A percentile compares a stretch with the other conserved stretches of the same genome.
These are phyloP conservation scores for Torulaspora indica DNA, from an alignment of 805 yeast species.

Conservation along the genomic window DNA sequence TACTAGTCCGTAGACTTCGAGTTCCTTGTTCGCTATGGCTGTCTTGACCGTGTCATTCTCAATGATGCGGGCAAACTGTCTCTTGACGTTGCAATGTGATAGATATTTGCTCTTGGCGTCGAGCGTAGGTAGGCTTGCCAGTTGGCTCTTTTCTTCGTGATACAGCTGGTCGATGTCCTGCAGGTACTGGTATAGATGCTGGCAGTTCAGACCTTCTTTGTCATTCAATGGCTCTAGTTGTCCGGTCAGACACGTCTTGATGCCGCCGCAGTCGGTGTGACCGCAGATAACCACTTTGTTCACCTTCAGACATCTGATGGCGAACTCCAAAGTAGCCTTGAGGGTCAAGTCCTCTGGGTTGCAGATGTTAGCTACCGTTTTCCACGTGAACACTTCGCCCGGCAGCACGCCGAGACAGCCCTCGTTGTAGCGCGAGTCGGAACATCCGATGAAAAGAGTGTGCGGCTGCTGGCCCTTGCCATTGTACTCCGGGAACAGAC, in stretches of 20 bases:
- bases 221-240: slow-evolving; percentile 33
- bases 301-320: slow-evolving; percentile 78
- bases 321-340: slow-evolving; percentile 79
- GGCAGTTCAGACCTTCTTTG: slow-evolving; percentile 51
- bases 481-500: slow-evolving; percentile 52
- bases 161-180: slow-evolving; percentile 66
- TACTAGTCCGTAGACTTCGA: slow-evolving; percentile 77
- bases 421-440: slow-evolving; percentile 88
- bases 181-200: slow-evolving; percentile 39
- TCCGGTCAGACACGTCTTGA: slow-evolving; percentile 68
- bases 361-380: slow-evolving; percentile 81
- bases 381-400: slow-evolving; percentile 85
- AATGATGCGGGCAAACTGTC: slow-evolving; percentile 63
- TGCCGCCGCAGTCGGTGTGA: slow-evolving; percentile 93
- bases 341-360: slow-evolving; percentile 63
- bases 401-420: slow-evolving; percentile 70
- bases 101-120: slow-evolving; percentile 54
- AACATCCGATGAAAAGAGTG: slow-evolving; percentile 90
- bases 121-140: slow-evolving; percentile 47
- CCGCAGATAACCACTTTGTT: slow-evolving; percentile 83
- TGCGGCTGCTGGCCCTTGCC: slow-evolving; percentile 88
- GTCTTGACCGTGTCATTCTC: slow-evolving; percentile 53
- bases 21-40: slow-evolving; percentile 56
- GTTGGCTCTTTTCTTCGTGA: slow-evolving; percentile 49
- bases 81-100: slow-evolving; percentile 69